Evolutionary conservation across 495 filamentous ascomycete genomes (phyloP), one percentile per base, ranked within the genome.

Genomic region (Trichoderma gamsii): DNA sequence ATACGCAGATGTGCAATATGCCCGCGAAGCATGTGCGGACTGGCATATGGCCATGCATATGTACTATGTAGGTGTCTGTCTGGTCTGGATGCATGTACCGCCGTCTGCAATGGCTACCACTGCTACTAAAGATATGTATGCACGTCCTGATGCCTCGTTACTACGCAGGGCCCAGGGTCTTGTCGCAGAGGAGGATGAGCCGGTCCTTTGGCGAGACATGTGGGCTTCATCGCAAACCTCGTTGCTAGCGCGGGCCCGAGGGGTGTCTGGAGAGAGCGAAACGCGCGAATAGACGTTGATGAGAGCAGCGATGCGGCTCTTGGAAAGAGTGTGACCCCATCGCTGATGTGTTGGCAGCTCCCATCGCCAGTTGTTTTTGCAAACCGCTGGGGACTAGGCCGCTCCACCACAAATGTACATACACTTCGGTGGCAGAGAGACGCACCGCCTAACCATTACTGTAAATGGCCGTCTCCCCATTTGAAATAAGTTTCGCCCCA

Each of bases 311-410:
- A 84, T 86, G 84, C 84, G 84, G 83, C 84, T 86, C 80, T 81
- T 80, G 78, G 25, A 83, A 80, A 27, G 75, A 78, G 83, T 83
- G 82, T 79, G 82, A 84, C 82, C 83, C 83, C 41, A 82, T 84
- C 77, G 73, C 82, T 91, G 92, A 92, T 97, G 92, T 87, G 92
- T 83, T 97, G 92, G 92, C 92, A 89, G 88, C 79, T 82, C 82
- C 90, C 84, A 81, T 87, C 85, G 83, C 92, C 92, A 95, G 89
- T 91, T 83, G 81, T 85, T 87, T 84, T 80, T 86, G 79, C 70
- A 75, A 29, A 44, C 67, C 67, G 41, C 78, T 78, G 77, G 84
- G 80, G 83, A 82, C 82, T 83, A 82, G 82, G 81, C 77, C 80
- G 84, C 81, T 85, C 84, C 83, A 85, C 84, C 79, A 80, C 81